These are phyloP conservation scores for Cytospora paraplurivora DNA, from an alignment of 2,329 filamentous ascomycete species.

Conservation along the genomic window DNA sequence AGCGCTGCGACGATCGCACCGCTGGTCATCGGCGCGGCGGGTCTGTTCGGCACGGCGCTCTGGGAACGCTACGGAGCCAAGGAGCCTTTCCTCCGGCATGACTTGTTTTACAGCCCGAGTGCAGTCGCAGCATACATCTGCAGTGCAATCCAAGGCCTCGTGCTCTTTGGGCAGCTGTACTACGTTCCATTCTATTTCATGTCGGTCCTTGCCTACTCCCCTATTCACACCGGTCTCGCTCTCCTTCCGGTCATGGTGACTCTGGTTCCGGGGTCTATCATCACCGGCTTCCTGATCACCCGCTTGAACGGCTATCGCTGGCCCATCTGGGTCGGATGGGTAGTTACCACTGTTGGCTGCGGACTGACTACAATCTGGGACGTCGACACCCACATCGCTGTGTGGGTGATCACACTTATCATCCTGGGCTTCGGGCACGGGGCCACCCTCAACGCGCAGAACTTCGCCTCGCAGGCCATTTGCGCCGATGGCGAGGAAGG, in stretches of 20 bases:
- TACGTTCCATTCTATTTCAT: slow-evolving; percentile 44
- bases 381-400: slow-evolving; percentile 33
- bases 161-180: slow-evolving; percentile 39
- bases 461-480: slow-evolving; percentile 44
- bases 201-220: slow-evolving; percentile 38
- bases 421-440: slow-evolving; percentile 42
- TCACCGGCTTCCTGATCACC: slow-evolving; percentile 37
- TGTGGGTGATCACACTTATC: slow-evolving; percentile 42
- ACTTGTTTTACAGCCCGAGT: slow-evolving; percentile 36
- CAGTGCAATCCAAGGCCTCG: slow-evolving; percentile 39
- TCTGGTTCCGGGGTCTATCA: slow-evolving; percentile 38
- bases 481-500: slow-evolving; percentile 41
- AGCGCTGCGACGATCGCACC: slow-evolving; percentile 45
- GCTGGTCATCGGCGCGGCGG: slow-evolving; percentile 45
- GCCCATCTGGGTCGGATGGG: slow-evolving; percentile 44
- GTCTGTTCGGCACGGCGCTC: slow-evolving; percentile 40
- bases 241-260: slow-evolving; percentile 39
- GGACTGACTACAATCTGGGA: slow-evolving; percentile 36
- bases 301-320: slow-evolving; percentile 41
- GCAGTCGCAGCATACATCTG: slow-evolving; percentile 38
- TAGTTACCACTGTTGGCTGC: slow-evolving; percentile 33
- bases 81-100: slow-evolving; percentile 38
- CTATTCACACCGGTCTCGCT: slow-evolving; percentile 40
- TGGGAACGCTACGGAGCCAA: slow-evolving; percentile 41
- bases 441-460: slow-evolving; percentile 43